A percentile compares a stretch with the other conserved stretches of the same genome.
phyloP scores from a whole-genome alignment of 1,284 basidiomycete genomes.

The Abortiporus biennis region DNA sequence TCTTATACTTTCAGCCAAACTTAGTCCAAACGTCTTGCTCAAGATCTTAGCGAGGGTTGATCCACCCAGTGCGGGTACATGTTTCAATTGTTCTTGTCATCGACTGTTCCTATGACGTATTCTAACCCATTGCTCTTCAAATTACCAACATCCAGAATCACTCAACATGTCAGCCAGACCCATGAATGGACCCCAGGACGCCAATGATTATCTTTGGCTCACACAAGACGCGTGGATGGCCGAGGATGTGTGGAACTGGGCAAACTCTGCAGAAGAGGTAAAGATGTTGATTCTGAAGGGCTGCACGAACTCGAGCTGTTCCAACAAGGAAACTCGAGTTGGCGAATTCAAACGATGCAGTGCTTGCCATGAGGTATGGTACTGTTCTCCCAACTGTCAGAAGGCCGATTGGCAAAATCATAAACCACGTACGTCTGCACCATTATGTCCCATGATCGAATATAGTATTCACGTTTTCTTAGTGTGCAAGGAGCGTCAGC shows the following conservation, averaged over 20 bases:
- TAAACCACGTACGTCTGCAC: constrained; percentile 23
- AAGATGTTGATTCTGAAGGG: constrained; percentile 24
- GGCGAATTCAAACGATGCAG: constrained; percentile 23
- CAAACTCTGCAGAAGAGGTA: constrained; percentile 26
- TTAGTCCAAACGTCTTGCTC: constrained; percentile 29
- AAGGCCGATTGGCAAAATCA: constrained; percentile 33
- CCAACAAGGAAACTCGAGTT: constrained; percentile 14
- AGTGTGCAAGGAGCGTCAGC: no score
- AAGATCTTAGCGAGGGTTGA: constrained; percentile 32
- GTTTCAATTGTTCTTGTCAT: not conserved
- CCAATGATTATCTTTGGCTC: constrained; percentile 39
- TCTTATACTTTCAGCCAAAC: constrained; percentile 26
- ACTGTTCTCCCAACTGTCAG: constrained; percentile 33
- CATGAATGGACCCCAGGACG: constrained; percentile 32
- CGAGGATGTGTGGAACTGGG: constrained; percentile 36
- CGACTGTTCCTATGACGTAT: no score
- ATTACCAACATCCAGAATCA: no score
- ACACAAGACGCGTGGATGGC: constrained; percentile 39
- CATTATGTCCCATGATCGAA: no score
- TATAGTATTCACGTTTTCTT: no score
- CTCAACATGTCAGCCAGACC: constrained; percentile 26
- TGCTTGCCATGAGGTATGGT: constrained; percentile 26
- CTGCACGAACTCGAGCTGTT: constrained; percentile 19
- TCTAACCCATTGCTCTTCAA: no score
- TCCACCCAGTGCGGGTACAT: constrained; percentile 26